Conservation (phyloP, 805 yeast species). For the Metschnikowia amazonensis region DNA sequence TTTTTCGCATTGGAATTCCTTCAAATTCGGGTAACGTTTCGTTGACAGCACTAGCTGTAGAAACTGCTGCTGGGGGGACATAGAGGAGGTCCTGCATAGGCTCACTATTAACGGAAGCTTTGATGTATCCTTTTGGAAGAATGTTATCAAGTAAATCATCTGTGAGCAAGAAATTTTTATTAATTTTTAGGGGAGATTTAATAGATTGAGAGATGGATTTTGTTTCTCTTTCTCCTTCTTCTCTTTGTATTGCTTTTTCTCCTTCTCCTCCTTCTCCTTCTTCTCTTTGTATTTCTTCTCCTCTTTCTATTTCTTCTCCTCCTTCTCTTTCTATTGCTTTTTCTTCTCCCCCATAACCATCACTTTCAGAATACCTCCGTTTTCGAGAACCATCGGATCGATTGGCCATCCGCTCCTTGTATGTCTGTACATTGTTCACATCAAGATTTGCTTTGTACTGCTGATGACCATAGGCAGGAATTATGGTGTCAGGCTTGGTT, state of each 20-base stretch:
- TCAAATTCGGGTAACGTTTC: slow-evolving; percentile 16
- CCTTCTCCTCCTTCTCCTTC: neutral
- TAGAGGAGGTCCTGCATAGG: slow-evolving; percentile 30
- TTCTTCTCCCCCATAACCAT: neutral
- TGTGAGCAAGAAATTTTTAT: slow-evolving; percentile 20
- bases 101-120: slow-evolving; percentile 27
- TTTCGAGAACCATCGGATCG: neutral
- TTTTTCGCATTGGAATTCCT: slow-evolving; percentile 41
- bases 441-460: slow-evolving; percentile 24
- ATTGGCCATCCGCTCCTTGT: slow-evolving; percentile 17
- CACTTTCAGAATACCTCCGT: neutral
- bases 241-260: too few relatives aligned
- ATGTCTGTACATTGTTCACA: slow-evolving; percentile 18
- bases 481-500: slow-evolving; percentile 17
- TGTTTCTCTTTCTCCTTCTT: neutral
- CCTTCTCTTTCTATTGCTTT: neutral
- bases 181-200: neutral
- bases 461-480: slow-evolving; percentile 44
- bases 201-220: too few relatives aligned
- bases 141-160: slow-evolving; percentile 45
- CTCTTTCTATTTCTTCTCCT: neutral
- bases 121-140: slow-evolving; percentile 51
- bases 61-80: slow-evolving; percentile 48
- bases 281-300: neutral
- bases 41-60: slow-evolving; percentile 23